Conservation (phyloP, 2,329 filamentous ascomycete genomes). For the Didymella lethalis region DNA sequence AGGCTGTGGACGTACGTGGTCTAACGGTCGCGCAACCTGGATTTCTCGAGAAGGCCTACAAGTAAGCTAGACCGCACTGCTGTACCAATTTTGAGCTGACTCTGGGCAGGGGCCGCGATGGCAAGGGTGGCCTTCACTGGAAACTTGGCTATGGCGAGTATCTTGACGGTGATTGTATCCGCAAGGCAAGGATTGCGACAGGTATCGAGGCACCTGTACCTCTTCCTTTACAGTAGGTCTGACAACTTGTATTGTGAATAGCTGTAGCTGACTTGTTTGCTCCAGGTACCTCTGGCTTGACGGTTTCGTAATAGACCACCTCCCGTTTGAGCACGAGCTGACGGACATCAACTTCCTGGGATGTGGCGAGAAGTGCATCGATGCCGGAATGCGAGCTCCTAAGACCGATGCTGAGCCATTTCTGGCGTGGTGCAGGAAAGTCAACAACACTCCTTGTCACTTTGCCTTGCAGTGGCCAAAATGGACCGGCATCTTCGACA, state of each 20-base stretch:
- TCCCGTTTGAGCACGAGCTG: constrained; percentile 42
- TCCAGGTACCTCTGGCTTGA: constrained; percentile 40
- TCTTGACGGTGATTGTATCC: constrained; percentile 43
- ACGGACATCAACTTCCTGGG: constrained; percentile 32
- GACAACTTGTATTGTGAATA: not conserved
- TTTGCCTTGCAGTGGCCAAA: constrained; percentile 39
- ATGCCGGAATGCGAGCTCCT: constrained; percentile 40
- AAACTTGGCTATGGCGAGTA: constrained; percentile 44
- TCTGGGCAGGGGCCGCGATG: constrained; percentile 36
- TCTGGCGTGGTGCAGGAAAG: constrained; percentile 27
- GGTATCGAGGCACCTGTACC: constrained; percentile 31
- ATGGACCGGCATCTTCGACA: constrained; percentile 38
- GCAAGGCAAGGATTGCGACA: constrained; percentile 42
- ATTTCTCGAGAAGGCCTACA: constrained; percentile 32
- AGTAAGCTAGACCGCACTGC: constrained; percentile 23
- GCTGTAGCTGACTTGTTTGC: not conserved
- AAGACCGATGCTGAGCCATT: constrained; percentile 23
- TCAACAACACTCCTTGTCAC: constrained; percentile 30
- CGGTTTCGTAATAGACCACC: constrained; percentile 46
- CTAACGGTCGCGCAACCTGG: constrained; percentile 30
- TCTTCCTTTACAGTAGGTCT: constrained; percentile 32
- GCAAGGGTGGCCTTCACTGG: constrained; percentile 41
- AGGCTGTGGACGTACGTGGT: constrained; percentile 31
- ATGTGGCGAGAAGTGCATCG: constrained; percentile 39
- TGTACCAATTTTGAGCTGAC: constrained; percentile 1